Conservation (phyloP, 2,329 filamentous ascomycete genomes). For the Sporothrix euskadiensis region DNA sequence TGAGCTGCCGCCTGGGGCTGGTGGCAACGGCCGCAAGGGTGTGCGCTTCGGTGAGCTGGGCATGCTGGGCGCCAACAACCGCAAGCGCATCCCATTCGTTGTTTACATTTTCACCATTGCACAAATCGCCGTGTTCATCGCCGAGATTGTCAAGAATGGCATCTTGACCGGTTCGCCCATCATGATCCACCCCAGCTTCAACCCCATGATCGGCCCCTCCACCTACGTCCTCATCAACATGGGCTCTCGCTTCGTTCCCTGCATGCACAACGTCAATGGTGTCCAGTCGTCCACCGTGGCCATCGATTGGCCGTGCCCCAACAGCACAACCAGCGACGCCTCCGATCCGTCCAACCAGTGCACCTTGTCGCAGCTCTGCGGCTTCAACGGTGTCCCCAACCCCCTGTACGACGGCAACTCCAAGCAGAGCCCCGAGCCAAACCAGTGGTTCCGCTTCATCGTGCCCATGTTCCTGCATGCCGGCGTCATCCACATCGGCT, state of each 20-base stretch:
- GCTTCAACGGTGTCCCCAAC: conserved; percentile 74
- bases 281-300: conserved; percentile 56
- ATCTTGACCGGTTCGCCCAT: conserved; percentile 69
- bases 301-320: conserved; percentile 77
- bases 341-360: conserved; percentile 58
- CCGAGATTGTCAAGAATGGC: conserved; percentile 77
- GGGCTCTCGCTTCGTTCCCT: conserved; percentile 88
- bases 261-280: conserved; percentile 81
- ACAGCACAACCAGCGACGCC: conserved; percentile 63
- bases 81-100: conserved; percentile 70
- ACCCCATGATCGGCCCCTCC: conserved; percentile 96
- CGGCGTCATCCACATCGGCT: conserved; percentile 89
- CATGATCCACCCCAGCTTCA: conserved; percentile 80
- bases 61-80: conserved; percentile 56
- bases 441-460: conserved; percentile 98
- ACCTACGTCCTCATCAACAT: conserved; percentile 91
- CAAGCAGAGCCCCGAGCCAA: conserved; percentile 62
- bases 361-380: conserved; percentile 76
- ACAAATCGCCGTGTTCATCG: conserved; percentile 85
- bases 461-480: conserved; percentile 93
- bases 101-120: conserved; percentile 76
- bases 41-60: conserved; percentile 60
- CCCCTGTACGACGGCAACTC: conserved; percentile 58
- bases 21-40: conserved; percentile 38
- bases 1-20: conserved; percentile 32